Base-by-base conservation (phyloP, 805 yeast genomes). In the Saccharomycopsis olivae region DNA sequence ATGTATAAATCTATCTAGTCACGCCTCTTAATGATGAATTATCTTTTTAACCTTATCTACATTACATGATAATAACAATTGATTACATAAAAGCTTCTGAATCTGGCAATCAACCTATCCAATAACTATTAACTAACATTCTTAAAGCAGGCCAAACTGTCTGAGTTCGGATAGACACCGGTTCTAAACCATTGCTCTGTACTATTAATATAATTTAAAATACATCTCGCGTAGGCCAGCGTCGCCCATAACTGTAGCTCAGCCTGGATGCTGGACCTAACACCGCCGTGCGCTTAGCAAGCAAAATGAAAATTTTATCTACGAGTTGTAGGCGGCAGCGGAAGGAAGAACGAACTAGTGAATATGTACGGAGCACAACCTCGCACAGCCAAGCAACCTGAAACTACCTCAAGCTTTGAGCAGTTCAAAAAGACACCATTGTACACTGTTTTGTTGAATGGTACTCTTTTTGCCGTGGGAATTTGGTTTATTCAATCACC, bases 401-500 rank as follows among this genome's bases (percentile, higher is more conserved):
- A 46, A 50, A 37, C 47, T 23, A 36, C 33, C 18, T 44, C 51
- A 14, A 40, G 48, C 38, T 60, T 70, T 46, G 68, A 72, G 54
- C 64, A 72, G 48, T 64, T 82, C 60, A 75, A 65, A 49, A 68
- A 70, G 49, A 61, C 78, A 34, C 92, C 92, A 47, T 68, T 68
- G 13, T 81, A 66, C 64, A 75, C 85, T 43, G 64, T 80, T 40
- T 67, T 73, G 36, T 57, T 80, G 33, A 81, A 82, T 59, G 73
- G 71, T 44, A 68, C 66, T 29, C 65, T 80, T 46, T 82, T 83
- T 53, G 72, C 71, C 43, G 74, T 81, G 35, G 92, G 92, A 57
- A 82, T 80, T 50, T 74, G 75, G 18, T 73, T 82, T 58, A 73
- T 83, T 51, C 85, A 78, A 64, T 78, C 87, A 35, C 80, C 88